phyloP scores from a whole-genome alignment of 73 alveolate species.

The Uronychia setigera region DNA sequence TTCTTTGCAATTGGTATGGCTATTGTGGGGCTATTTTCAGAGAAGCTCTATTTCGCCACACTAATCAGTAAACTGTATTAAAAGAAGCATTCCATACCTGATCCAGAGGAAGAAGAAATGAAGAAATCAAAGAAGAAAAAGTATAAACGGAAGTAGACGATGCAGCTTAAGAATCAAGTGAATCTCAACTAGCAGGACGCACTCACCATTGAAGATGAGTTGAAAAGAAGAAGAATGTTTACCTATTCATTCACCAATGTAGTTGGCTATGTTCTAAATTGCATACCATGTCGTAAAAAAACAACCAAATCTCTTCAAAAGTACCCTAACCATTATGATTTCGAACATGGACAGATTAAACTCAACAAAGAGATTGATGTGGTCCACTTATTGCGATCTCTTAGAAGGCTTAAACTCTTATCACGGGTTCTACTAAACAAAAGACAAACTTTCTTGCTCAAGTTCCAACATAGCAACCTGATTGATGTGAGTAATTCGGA shows the following conservation, averaged over 20 bases:
- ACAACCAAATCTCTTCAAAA: too few relatives aligned
- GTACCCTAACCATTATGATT: not conserved
- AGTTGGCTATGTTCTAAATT: not conserved
- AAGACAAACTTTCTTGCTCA: not conserved
- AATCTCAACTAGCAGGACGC: not conserved
- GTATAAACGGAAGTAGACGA: too few relatives aligned
- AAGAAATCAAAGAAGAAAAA: too few relatives aligned
- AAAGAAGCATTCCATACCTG: not conserved
- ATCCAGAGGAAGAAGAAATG: too few relatives aligned
- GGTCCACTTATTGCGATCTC: not conserved
- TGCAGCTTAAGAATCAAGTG: not conserved
- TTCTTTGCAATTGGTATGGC: slow-evolving; percentile 6
- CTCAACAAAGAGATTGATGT: not conserved
- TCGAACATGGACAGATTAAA: not conserved
- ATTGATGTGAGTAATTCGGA: not conserved
- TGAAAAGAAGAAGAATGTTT: not conserved
- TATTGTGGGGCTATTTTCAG: slow-evolving; percentile 6
- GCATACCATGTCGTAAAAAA: not conserved
- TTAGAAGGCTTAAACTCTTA: not conserved
- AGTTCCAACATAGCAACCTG: not conserved
- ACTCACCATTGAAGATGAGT: not conserved
- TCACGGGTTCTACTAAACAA: not conserved
- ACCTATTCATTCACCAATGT: not conserved
- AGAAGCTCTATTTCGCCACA: slow-evolving; percentile 15
- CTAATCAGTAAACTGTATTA: not conserved